These are phyloP conservation scores for Ambrosiella beaveri DNA, from an alignment of 2,329 filamentous ascomycete species.

Conservation along the genomic window DNA sequence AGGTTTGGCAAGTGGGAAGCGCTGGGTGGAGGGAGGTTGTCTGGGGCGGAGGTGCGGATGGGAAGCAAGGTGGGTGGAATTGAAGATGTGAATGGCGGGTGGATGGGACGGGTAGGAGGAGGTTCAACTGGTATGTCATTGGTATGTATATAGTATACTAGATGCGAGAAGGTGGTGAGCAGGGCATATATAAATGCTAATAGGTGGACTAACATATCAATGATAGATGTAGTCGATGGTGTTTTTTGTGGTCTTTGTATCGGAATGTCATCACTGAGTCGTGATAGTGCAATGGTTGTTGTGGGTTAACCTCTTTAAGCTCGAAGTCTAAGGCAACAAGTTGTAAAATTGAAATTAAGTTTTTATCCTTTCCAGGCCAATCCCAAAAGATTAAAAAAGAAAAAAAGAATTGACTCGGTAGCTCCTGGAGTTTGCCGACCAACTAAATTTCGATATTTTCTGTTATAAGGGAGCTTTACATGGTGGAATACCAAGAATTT, in stretches of 20 bases:
- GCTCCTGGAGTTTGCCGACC: no score
- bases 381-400: not conserved
- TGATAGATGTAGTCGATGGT: not conserved
- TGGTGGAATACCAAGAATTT: no score
- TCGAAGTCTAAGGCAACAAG: not conserved
- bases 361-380: no score
- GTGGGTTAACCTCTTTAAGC: not conserved
- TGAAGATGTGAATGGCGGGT: not conserved
- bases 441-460: no score
- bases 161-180: no score
- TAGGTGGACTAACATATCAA: no score
- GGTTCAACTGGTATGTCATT: no score
- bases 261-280: not conserved
- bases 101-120: not conserved
- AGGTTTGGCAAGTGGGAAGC: not conserved
- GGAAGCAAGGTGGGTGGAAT: not conserved
- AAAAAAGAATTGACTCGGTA: not conserved
- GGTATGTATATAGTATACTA: no score
- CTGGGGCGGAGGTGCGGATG: not conserved
- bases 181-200: no score
- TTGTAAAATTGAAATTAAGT: not conserved
- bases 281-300: not conserved
- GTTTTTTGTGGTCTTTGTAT: not conserved
- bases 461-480: no score
- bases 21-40: not conserved